These are phyloP conservation scores for Penicillium frequentans DNA, from an alignment of 2,329 filamentous ascomycete genomes.

Conservation along the genomic window DNA sequence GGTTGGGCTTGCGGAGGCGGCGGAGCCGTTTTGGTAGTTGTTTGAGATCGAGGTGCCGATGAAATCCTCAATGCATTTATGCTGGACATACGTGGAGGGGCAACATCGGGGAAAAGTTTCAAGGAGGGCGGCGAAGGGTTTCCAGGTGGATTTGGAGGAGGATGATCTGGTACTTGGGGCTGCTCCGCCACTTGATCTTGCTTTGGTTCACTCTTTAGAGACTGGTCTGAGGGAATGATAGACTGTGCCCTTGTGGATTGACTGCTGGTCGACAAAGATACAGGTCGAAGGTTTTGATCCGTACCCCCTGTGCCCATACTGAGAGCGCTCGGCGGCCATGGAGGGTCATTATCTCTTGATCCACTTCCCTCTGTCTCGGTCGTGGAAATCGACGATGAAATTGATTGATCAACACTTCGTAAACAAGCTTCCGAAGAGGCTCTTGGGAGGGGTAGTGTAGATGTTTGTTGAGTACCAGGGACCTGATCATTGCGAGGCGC, in stretches of 20 bases:
- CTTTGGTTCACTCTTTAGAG: constrained; percentile 3
- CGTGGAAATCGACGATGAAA: constrained; percentile 9
- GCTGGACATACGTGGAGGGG: constrained; percentile 33
- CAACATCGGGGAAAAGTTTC: constrained; percentile 36
- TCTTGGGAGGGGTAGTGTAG: constrained; percentile 2
- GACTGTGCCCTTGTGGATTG: neutral
- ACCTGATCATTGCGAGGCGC: neutral
- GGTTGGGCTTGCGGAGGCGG: neutral
- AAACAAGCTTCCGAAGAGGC: constrained; percentile 4
- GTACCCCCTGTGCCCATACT: constrained; percentile 4
- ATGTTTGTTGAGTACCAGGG: constrained; percentile 2
- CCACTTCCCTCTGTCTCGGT: constrained; percentile 5
- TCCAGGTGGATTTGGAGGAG: constrained; percentile 10
- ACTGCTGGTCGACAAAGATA: neutral
- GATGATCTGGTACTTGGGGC: constrained; percentile 1
- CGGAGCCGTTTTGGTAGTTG: constrained; percentile 4
- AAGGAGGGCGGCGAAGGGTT: constrained; percentile 21
- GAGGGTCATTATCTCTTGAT: constrained; percentile 9
- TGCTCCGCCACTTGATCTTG: neutral
- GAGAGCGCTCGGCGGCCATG: constrained; percentile 9
- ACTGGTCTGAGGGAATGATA: neutral
- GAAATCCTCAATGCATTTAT: constrained; percentile 27
- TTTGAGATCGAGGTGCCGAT: constrained; percentile 17
- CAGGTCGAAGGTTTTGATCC: neutral
- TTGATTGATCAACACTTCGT: neutral